Conservation (phyloP, 176 grass and related monocot species). For the Lolium multiflorum region DNA sequence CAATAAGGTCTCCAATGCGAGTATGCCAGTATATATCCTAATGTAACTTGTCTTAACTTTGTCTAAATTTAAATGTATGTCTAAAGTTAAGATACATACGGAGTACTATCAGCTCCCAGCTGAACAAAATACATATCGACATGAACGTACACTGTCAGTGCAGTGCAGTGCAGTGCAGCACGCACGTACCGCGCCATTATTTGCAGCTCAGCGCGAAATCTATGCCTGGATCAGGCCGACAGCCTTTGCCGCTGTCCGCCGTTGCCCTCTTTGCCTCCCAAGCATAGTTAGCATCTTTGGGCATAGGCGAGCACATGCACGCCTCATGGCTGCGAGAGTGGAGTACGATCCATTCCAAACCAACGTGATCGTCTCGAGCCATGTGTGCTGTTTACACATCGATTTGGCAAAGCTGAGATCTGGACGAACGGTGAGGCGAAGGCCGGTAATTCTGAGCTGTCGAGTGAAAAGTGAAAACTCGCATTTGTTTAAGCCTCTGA, state of each 20-base stretch:
- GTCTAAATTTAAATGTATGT: too few relatives aligned
- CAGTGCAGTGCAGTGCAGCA: background rate
- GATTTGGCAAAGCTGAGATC: background rate
- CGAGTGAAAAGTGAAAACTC: background rate
- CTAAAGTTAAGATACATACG: too few relatives aligned
- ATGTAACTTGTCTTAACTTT: too few relatives aligned
- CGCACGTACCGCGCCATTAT: too few relatives aligned
- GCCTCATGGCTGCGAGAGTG: background rate
- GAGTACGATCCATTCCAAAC: background rate
- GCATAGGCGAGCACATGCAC: slow-evolving; percentile 14
- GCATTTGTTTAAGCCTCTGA: background rate
- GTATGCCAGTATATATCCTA: too few relatives aligned
- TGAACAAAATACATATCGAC: too few relatives aligned
- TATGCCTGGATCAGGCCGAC: slow-evolving; percentile 29
- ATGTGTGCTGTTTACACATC: background rate
- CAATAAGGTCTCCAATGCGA: background rate
- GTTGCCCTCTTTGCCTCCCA: background rate
- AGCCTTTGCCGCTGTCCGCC: slow-evolving; percentile 9
- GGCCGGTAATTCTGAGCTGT: background rate
- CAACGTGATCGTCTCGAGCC: background rate
- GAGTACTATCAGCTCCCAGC: too few relatives aligned
- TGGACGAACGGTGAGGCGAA: background rate
- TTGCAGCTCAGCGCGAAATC: background rate
- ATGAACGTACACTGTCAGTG: background rate
- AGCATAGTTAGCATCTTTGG: background rate